Evolutionary conservation across 2,329 filamentous ascomycete species (phyloP), one percentile per base, ranked within the genome.

Genomic region (Xylariaceae sp.): DNA sequence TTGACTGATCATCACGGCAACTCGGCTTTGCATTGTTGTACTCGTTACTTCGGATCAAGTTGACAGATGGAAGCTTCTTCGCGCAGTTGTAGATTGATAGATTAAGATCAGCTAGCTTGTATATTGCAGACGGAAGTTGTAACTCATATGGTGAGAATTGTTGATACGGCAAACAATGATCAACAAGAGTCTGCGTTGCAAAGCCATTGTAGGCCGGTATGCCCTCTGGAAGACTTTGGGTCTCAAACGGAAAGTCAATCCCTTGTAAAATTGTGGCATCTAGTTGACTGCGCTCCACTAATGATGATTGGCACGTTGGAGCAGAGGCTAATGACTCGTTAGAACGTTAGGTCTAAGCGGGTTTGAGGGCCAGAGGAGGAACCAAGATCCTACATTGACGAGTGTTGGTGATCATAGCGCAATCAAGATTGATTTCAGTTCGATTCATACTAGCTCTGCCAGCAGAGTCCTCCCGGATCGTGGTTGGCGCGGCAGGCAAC

Each of bases 21-120:
- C 21, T 34, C 11, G 37, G 11, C 11, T 5, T 4, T 23, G 22
- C 11, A 19, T 6, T 7, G 5, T 12, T 6, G 8, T 10, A 16
- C 29, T 19, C 11, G n/a, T 17, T 19, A 17, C 21, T 10, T 3
- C 23, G 33, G 32, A 29, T 12, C 20, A n/a, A 22, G 11, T 44
- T 46, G n/a, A 47, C 42, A 3, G 43, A 52, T 12, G 46, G 46
- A n/a, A 52, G 43, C 40, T 49, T 44, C 14, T 37, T 46, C 2
- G 40, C 46, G 27, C 46, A 52, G 39, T 52, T 45, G 40, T 37
- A 42, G 21, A 52, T 42, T 2, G 46, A 42, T 14, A 49, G n/a
- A 21, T 36, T 48, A 16, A 49, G 33, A 29, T 23, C 37, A 17
- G 49, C 22, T 7, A 51, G 39, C 7, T 39, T 42, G 16, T 21